phyloP scores from a whole-genome alignment of 768 basidiomycete species.

The Piloderma croceum region DNA sequence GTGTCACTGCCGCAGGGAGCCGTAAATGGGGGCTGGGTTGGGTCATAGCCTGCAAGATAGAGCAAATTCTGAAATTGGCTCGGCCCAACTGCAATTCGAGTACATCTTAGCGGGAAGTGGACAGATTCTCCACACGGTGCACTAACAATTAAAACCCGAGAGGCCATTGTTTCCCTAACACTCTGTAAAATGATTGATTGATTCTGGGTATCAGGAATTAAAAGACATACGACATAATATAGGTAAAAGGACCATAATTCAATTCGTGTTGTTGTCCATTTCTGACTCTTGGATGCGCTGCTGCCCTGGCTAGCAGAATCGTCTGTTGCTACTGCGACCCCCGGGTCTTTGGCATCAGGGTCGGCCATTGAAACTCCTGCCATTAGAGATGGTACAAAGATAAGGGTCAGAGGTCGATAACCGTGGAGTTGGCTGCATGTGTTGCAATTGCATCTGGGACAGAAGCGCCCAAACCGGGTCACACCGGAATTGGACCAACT shows the following conservation, averaged over 20 bases:
- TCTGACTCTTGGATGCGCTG: background rate
- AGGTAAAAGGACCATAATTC: conserved; percentile 60
- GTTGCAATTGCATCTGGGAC: background rate
- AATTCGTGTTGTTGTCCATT: conserved; percentile 35
- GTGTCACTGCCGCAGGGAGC: conserved; percentile 42
- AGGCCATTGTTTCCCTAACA: conserved; percentile 59
- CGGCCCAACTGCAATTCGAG: conserved; percentile 56
- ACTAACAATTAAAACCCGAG: conserved; percentile 44
- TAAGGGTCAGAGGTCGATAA: no score
- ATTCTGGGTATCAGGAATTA: background rate
- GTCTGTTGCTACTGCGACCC: background rate
- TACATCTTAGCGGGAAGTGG: conserved; percentile 23
- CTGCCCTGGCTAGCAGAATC: background rate
- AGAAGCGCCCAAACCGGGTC: background rate
- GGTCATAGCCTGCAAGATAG: conserved; percentile 69
- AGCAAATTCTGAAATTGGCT: conserved; percentile 73
- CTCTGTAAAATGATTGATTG: background rate
- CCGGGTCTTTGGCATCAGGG: background rate
- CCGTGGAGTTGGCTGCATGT: no score
- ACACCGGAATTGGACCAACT: background rate
- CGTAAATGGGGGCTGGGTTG: conserved; percentile 48
- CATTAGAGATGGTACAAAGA: background rate
- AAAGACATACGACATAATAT: conserved; percentile 42
- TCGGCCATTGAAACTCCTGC: background rate
- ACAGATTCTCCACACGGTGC: no score